phyloP scores from a whole-genome alignment of 768 basidiomycete species.

The Cantharellus cinnabarinus region DNA sequence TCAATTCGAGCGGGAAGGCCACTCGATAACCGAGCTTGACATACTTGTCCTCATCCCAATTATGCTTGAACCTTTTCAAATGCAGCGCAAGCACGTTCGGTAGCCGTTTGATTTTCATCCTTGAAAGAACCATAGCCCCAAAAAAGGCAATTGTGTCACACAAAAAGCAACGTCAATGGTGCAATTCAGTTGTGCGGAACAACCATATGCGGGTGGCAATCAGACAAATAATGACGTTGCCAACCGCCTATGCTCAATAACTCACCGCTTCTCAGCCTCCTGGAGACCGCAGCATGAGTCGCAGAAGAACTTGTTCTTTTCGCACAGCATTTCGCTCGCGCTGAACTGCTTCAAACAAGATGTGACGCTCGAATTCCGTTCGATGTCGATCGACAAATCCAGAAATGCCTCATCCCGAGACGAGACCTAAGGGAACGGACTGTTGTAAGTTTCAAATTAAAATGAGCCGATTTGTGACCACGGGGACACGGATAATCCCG shows the following conservation, averaged over 20 bases:
- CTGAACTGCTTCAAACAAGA: slow-evolving; percentile 93
- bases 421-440: slow-evolving; percentile 35
- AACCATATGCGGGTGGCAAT: too few species aligned
- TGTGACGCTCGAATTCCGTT: slow-evolving; percentile 91
- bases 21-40: slow-evolving; percentile 95
- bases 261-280: slow-evolving; percentile 91
- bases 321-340: slow-evolving; percentile 94
- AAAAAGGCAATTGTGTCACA: too few species aligned
- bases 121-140: slow-evolving; percentile 14
- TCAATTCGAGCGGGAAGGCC: slow-evolving; percentile 84
- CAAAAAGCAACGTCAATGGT: too few species aligned
- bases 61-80: slow-evolving; percentile 96
- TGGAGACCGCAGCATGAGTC: slow-evolving; percentile 92
- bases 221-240: too few species aligned
- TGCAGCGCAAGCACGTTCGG: slow-evolving; percentile 92
- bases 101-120: slow-evolving; percentile 97
- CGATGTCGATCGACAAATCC: slow-evolving; percentile 97
- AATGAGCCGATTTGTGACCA: neutral
- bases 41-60: slow-evolving; percentile 75
- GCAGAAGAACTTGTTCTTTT: slow-evolving; percentile 96
- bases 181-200: too few species aligned
- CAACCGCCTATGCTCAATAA: slow-evolving; percentile 1
- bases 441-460: neutral
- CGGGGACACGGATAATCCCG: neutral
- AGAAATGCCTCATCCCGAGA: slow-evolving; percentile 92